Conservation (phyloP, 192 early-diverging fungal species). For the Cetraspora pellucida region DNA sequence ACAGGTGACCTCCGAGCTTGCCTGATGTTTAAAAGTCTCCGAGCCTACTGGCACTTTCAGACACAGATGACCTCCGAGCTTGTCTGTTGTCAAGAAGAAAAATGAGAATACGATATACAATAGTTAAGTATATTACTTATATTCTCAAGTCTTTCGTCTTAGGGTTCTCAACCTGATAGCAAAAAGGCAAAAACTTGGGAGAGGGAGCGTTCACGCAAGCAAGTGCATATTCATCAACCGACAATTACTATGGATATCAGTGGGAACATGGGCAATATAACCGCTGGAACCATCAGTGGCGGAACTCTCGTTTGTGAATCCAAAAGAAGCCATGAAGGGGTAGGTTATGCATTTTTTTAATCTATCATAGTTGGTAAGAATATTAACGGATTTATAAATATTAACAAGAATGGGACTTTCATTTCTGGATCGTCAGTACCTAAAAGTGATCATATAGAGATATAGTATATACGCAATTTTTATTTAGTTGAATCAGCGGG, state of each 20-base stretch:
- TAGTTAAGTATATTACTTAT: background rate
- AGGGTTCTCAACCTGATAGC: constrained; percentile 1
- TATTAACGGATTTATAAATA: too few species aligned
- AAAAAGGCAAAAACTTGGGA: background rate
- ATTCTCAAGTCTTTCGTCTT: background rate
- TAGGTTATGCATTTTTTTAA: too few species aligned
- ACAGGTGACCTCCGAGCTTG: constrained; percentile 2
- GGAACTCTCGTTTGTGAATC: background rate
- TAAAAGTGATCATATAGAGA: background rate
- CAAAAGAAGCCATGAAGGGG: too few species aligned
- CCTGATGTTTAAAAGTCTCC: constrained; percentile 26
- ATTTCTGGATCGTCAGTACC: too few species aligned
- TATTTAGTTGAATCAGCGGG: background rate
- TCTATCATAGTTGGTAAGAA: too few species aligned
- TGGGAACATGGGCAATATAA: background rate
- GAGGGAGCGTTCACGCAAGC: background rate
- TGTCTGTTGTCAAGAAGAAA: constrained; percentile 16
- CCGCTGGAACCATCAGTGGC: background rate
- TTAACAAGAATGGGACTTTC: too few species aligned
- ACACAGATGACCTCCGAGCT: background rate
- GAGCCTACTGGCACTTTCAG: constrained; percentile 3
- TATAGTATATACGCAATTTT: background rate
- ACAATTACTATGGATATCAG: background rate
- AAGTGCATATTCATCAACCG: constrained; percentile 1
- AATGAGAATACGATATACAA: background rate